These are phyloP conservation scores for Ocimum tenuiflorum DNA, from an alignment of 257 asterid genomes.

Conservation along the genomic window DNA sequence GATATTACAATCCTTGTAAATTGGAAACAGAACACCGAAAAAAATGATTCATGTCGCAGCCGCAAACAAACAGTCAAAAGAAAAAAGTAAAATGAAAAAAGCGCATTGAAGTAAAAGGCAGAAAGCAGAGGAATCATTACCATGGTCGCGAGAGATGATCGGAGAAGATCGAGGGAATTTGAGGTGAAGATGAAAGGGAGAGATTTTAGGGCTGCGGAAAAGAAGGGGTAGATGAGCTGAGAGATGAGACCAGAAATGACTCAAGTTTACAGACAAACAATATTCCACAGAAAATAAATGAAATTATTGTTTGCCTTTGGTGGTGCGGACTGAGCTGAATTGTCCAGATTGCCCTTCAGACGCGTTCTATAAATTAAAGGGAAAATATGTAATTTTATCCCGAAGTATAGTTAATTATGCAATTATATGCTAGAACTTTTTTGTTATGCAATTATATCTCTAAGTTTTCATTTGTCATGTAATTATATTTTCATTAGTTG, in stretches of 20 bases:
- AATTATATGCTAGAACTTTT: too few relatives aligned
- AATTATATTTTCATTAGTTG: too few relatives aligned
- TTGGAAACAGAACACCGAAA: conserved; percentile 4
- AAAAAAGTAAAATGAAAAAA: neutral
- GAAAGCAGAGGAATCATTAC: conserved; percentile 12
- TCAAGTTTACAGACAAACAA: conserved; percentile 3
- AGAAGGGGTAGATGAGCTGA: conserved; percentile 11
- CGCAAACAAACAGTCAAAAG: neutral
- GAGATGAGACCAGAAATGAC: conserved; percentile 17
- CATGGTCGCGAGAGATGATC: conserved; percentile 32
- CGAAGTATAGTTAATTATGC: too few relatives aligned
- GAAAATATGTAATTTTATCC: too few relatives aligned
- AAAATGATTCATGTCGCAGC: neutral
- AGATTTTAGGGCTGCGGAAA: conserved; percentile 21
- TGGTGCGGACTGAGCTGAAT: neutral
- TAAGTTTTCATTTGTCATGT: too few relatives aligned
- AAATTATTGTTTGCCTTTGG: neutral
- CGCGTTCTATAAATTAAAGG: neutral
- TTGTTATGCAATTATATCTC: too few relatives aligned
- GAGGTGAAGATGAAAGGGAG: conserved; percentile 9
- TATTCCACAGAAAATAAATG: neutral
- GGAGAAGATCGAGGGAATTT: conserved; percentile 25
- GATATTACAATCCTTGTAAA: neutral
- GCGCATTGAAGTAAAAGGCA: neutral
- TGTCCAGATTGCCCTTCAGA: neutral